A percentile compares a stretch with the other conserved stretches of the same genome.
Conservation (phyloP, 2,329 filamentous ascomycete species). For the Paraphaeosphaeria minitans region DNA sequence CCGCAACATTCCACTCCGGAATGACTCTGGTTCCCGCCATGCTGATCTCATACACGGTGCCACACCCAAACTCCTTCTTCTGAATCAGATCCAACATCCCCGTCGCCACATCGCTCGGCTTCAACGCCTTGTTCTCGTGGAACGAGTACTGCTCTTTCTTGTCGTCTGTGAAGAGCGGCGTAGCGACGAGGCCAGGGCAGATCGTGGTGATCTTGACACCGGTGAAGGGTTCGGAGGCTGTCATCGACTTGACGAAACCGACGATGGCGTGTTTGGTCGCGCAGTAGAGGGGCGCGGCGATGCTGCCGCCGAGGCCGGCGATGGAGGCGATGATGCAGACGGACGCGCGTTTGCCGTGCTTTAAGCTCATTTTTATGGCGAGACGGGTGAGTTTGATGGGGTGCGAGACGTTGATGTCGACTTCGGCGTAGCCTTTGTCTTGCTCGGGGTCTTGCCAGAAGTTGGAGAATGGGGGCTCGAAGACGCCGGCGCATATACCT, state of each 20-base stretch:
- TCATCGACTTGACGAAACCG: constrained; percentile 39
- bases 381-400: constrained; percentile 39
- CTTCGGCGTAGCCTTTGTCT: constrained; percentile 33
- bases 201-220: constrained; percentile 38
- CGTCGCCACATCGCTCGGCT: constrained; percentile 29
- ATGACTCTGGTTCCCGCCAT: constrained; percentile 26
- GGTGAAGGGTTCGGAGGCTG: constrained; percentile 30
- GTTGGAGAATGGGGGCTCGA: constrained; percentile 37
- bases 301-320: constrained; percentile 29
- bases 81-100: constrained; percentile 31
- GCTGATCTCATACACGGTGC: constrained; percentile 31
- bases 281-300: constrained; percentile 37
- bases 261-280: constrained; percentile 41
- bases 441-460: constrained; percentile 39
- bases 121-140: constrained; percentile 16
- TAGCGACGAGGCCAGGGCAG: constrained; percentile 33
- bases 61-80: constrained; percentile 35
- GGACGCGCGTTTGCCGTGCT: constrained; percentile 32
- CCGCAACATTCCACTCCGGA: constrained; percentile 35
- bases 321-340: constrained; percentile 41
- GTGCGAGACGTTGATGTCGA: constrained; percentile 39
- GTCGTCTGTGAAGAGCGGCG: constrained; percentile 30
- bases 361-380: constrained; percentile 35
- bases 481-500: constrained; percentile 38
- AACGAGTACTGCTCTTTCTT: constrained; percentile 32